Base-by-base conservation (phyloP, 164 flowering plant species). In the Vitis rupestris region DNA sequence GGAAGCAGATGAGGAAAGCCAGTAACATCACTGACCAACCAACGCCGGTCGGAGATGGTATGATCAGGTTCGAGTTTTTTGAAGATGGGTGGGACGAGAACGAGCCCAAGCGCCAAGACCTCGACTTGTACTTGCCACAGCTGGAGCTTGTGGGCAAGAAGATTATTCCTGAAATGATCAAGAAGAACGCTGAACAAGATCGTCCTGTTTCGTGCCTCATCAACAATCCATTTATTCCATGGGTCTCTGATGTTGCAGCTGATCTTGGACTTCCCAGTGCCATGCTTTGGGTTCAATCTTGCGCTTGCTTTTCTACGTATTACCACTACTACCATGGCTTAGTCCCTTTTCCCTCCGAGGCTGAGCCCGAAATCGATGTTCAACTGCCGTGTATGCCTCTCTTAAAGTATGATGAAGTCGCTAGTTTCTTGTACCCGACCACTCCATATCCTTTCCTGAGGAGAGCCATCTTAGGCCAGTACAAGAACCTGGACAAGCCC, bases 251-350 rank as follows among this genome's bases (percentile, higher is more conserved):
- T 59, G 84, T 91, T 4, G 94, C 93, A 1, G 83, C 73, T 1
- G 74, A 63, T 0, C 62, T 85, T 4, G 80, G 82, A 9, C 65
- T 93, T 60, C 93, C 88, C 3, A 73, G 79, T 55, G 94, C 91
- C 9, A 63, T 87, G 63, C 83, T 88, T 9, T 93, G 98, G 98
- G 83, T 88, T 9, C 98, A 93, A 44, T 90, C 97, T 7, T 80
- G 82, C 30, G 91, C 97, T 1, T 81, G 85, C 48, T 92, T 86
- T 55, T 62, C 90, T 0, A 63, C 81, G 13, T 92, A 90, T 59
- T 89, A 85, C 64, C 85, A 89, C 50, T 90, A 77, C 67, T 69
- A 50, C 73, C 80, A 84, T 14, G 48, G 63, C 1, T 59, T 79
- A 2, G 80, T 76, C 0, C 78, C 83, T 1, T 93, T 91, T 64